These are phyloP conservation scores for Flaveria robusta DNA, from an alignment of 129 eudicot genomes.

Conservation along the genomic window DNA sequence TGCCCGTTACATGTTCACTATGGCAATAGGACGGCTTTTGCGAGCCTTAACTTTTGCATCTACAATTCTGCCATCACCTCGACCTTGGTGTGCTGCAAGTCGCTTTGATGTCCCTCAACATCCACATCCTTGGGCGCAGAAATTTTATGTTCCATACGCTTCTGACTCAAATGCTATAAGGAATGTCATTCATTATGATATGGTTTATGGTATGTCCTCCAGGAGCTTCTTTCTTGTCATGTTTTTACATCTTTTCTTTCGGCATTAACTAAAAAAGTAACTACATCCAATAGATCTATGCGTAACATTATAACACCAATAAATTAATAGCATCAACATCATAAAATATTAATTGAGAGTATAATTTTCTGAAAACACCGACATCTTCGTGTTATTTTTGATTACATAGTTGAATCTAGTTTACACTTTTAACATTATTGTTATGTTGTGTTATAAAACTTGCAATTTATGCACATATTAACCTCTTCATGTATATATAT, in stretches of 20 bases:
- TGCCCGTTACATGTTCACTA: constrained; percentile 96
- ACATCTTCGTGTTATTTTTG: neutral
- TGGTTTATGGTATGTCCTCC: constrained; percentile 65
- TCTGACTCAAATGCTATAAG: constrained; percentile 66
- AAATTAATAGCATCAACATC: neutral
- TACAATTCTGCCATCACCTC: constrained; percentile 92
- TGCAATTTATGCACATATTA: constrained; percentile 4
- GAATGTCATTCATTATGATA: constrained; percentile 57
- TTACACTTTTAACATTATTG: neutral
- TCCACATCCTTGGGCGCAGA: constrained; percentile 94
- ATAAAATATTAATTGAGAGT: neutral
- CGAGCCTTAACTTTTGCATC: constrained; percentile 82
- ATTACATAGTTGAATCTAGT: neutral
- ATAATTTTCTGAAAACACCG: neutral
- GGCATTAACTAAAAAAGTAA: neutral
- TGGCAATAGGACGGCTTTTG: constrained; percentile 89
- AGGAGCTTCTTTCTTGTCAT: neutral
- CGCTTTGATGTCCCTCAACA: constrained; percentile 75
- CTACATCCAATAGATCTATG: neutral
- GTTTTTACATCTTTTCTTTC: neutral
- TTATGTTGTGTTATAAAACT: constrained; percentile 3
- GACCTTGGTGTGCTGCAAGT: constrained; percentile 97
- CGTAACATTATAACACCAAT: neutral
- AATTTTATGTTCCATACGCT: constrained; percentile 89
- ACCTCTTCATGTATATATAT: neutral